Evolutionary conservation across 2,329 filamentous ascomycete genomes (phyloP), one percentile per base, ranked within the genome.

Genomic region (Pyrenophora tritici-repentis): DNA sequence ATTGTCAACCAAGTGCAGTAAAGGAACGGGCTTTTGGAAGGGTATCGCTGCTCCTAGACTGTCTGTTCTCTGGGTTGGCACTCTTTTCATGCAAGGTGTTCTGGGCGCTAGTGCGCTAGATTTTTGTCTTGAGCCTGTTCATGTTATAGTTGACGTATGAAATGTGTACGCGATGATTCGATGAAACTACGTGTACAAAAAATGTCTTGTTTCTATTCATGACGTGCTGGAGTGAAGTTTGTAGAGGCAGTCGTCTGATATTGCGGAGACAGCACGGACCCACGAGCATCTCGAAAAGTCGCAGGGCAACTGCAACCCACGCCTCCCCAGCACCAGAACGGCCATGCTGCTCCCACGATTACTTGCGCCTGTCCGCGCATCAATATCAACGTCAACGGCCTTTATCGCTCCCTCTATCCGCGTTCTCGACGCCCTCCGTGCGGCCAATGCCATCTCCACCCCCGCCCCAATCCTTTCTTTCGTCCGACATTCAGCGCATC

Each of bases 1-100:
- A 97, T 99, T 78, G 94, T 99, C 73, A 92, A 90, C 76, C 84
- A 87, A 65, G 85, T 87, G 48, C 71, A 73, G 68, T 73, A 66
- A 47, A 47, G 6, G 42, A 26, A 39, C 14, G 39, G 4, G 39
- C 45, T 41, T 36, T 35, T 40, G 37, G 38, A 31, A 22, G 29
- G 46, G 47, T 44, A 42, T 47, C 32, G 43, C 24, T 26, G 24
- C 37, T 29, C 26, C 3, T 50, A 47, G 54, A 57, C 50, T 51
- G 49, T 47, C 29, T 53, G 47, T 58, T 47, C 39, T 55, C 17
- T 52, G 50, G 55, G 46, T 48, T 55, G 55, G 57, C 59, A 61
- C 61, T 48, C 49, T 57, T 7, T 32, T 24, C 22, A 37, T 55
- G 50, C 43, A 57, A 53, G 61, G 61, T 59, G 61, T 62, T 58